Conservation (phyloP, 345 rosid genomes). For the Salix brachista region DNA sequence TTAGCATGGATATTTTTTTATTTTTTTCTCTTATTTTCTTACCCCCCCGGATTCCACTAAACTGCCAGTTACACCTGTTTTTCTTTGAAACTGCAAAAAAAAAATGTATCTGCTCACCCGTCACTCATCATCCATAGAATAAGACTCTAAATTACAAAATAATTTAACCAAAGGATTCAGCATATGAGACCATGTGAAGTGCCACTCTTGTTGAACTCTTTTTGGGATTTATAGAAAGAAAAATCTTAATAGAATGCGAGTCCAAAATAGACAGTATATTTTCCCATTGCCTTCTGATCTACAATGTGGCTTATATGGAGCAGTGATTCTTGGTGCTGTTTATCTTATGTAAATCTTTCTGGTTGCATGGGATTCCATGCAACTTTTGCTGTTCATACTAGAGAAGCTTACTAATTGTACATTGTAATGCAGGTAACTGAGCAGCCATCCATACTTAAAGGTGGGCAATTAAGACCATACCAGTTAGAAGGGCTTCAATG, state of each 20-base stretch:
- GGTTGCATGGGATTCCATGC: slow-evolving; percentile 1
- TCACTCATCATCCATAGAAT: not conserved
- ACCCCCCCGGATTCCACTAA: not conserved
- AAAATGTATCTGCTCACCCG: not conserved
- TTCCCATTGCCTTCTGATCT: not conserved
- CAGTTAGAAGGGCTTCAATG: slow-evolving; percentile 99
- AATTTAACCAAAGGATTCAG: not conserved
- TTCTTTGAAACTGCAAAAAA: not conserved
- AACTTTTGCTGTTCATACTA: not conserved
- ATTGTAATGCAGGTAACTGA: slow-evolving; percentile 66
- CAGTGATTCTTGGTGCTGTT: not conserved
- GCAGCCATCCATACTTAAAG: slow-evolving; percentile 88
- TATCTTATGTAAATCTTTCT: not conserved
- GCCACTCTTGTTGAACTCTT: not conserved
- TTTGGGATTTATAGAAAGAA: not conserved
- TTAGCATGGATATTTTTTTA: not conserved
- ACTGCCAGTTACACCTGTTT: not conserved
- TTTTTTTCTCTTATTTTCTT: too few species aligned
- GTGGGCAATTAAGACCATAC: slow-evolving; percentile 89
- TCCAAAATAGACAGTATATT: not conserved
- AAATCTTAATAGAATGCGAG: not conserved
- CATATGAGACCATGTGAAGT: not conserved
- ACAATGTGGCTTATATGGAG: not conserved
- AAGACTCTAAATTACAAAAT: not conserved
- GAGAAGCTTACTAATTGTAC: slow-evolving; percentile 19